Evolutionary conservation across 176 grass and related monocot genomes (phyloP).

Genomic region (Leersia perrieri): DNA sequence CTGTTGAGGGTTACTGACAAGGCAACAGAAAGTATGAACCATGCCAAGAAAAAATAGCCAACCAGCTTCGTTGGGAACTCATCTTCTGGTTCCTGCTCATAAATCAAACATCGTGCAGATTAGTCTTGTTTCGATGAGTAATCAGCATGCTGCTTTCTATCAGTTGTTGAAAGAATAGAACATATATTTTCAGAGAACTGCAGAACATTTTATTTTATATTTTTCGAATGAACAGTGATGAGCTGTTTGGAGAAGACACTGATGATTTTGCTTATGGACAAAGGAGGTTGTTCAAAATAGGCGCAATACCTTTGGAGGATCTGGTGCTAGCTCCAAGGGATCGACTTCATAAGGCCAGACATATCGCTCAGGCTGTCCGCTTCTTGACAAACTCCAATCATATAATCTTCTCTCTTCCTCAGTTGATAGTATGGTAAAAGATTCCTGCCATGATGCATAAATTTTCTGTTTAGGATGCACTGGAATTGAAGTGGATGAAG

Average conservation of each 20-base stretch:
- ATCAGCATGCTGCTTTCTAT: background rate
- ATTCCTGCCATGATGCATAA: conserved; percentile 52
- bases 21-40: conserved; percentile 60
- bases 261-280: background rate
- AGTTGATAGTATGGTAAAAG: conserved; percentile 71
- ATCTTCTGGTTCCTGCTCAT: conserved; percentile 88
- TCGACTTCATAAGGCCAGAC: conserved; percentile 89
- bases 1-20: conserved; percentile 70
- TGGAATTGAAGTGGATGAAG: background rate
- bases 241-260: background rate
- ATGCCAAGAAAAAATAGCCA: conserved; percentile 74
- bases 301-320: conserved; percentile 59
- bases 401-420: conserved; percentile 90
- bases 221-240: background rate
- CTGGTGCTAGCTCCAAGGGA: conserved; percentile 41
- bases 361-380: conserved; percentile 74
- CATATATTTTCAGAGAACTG: background rate
- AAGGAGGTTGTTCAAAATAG: background rate
- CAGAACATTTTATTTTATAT: background rate
- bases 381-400: conserved; percentile 92
- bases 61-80: conserved; percentile 69
- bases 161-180: background rate
- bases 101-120: background rate
- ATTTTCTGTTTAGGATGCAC: background rate
- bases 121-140: background rate